Percentiles rank a stretch among this genome's conserved stretches.
Evolutionary conservation across 2,329 filamentous ascomycete genomes (phyloP).

Genomic region (Basipetospora chlamydospora): DNA sequence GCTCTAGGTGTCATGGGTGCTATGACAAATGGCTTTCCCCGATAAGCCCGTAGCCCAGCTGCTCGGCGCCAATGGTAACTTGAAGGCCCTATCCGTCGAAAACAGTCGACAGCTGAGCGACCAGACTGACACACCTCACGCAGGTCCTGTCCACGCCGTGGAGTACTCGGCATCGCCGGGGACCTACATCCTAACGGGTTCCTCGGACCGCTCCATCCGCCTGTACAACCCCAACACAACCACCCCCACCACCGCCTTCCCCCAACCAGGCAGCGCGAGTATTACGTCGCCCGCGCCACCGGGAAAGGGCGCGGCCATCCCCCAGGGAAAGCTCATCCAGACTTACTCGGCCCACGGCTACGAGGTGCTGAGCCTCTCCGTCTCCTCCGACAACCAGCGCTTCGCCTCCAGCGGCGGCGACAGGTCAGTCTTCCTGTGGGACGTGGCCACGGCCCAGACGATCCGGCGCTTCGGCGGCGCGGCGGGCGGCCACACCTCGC

Average conservation of each 20-base stretch:
- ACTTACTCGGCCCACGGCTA: constrained; percentile 85
- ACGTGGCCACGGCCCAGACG: constrained; percentile 69
- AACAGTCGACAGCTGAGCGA: background rate
- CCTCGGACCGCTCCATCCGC: constrained; percentile 69
- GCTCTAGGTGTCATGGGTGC: too few species aligned
- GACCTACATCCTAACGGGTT: constrained; percentile 72
- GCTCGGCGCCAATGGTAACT: constrained; percentile 44
- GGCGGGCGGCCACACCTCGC: constrained; percentile 47
- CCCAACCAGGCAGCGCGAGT: constrained; percentile 12
- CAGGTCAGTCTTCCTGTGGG: constrained; percentile 85
- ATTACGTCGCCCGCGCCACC: constrained; percentile 18
- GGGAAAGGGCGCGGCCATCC: constrained; percentile 16
- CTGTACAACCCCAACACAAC: constrained; percentile 64
- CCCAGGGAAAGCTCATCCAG: constrained; percentile 57
- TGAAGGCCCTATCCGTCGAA: too few species aligned
- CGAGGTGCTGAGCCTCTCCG: constrained; percentile 69
- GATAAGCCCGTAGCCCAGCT: constrained; percentile 38
- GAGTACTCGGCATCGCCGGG: constrained; percentile 59
- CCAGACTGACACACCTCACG: too few species aligned
- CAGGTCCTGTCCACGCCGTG: constrained; percentile 58
- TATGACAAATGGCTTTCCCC: constrained; percentile 26
- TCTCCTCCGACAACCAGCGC: constrained; percentile 62
- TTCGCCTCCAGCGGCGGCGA: constrained; percentile 87
- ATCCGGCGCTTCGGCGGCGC: constrained; percentile 56
- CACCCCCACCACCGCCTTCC: constrained; percentile 16